phyloP scores from a whole-genome alignment of 2,329 filamentous ascomycete species.

The Hymenoscyphus infarciens region DNA sequence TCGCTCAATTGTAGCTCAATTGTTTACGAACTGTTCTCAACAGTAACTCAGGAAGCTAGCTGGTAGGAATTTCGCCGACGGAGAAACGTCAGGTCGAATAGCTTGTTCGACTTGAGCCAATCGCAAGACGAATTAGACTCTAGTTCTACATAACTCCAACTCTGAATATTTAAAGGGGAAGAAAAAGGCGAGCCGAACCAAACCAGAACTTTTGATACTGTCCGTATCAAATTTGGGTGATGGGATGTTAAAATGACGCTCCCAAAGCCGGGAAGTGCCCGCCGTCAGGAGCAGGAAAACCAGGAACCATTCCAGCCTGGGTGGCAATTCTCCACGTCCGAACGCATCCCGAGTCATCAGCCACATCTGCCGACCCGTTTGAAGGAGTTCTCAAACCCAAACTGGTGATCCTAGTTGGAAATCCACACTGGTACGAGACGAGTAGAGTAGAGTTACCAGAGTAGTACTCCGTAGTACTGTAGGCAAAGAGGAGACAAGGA shows the following conservation, averaged over 20 bases:
- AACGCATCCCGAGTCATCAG: neutral
- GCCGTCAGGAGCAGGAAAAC: neutral
- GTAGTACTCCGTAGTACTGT: too few relatives aligned
- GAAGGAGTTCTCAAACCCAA: neutral
- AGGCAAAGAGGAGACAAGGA: neutral
- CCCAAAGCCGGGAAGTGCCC: neutral
- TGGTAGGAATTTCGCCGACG: neutral
- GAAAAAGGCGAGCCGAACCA: neutral
- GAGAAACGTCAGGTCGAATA: too few relatives aligned
- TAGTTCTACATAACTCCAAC: too few relatives aligned
- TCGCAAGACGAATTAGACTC: neutral
- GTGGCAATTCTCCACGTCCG: neutral
- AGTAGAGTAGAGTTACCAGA: too few relatives aligned
- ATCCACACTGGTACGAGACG: neutral
- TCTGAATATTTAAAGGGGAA: too few relatives aligned
- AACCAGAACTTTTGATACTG: neutral
- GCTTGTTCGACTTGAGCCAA: too few relatives aligned
- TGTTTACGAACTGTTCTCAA: neutral
- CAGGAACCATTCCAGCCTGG: conserved; percentile 1
- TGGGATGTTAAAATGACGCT: neutral
- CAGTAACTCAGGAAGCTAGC: neutral
- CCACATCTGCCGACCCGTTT: conserved; percentile 1
- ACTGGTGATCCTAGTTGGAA: neutral
- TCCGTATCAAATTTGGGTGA: neutral
- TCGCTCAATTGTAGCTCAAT: neutral